Base-by-base conservation (phyloP, 139 green algal species). In the Pseudopediastrum boryanum region DNA sequence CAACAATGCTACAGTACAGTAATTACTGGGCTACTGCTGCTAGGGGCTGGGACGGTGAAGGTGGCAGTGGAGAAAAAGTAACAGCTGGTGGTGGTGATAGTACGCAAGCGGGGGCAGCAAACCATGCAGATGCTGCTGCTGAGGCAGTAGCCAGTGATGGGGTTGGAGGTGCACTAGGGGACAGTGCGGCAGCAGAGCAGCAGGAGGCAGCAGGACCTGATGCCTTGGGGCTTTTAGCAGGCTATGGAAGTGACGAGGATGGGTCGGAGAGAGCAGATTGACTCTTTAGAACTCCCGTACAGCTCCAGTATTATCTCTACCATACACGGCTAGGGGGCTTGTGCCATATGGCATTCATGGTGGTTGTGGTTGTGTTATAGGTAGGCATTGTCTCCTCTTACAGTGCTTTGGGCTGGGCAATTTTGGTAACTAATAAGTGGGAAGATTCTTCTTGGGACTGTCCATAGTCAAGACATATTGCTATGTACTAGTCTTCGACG, bases 201-300 rank as follows among this genome's bases (percentile, higher is more conserved):
- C 38, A 44, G 41, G 29, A 58, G 5, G 19, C 46, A 50, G 69
- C 48, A 19, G 50, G 9, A 5, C n/a, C 54, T 33, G 73, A n/a
- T 44, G 73, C 9, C 25, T 25, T 80, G 31, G 73, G 73, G 42
- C 21, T 80, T 42, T 33, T 81, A 33, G 74, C 62, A 27, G 74
- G 31, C 6, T 81, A 81, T 42, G 74, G 73, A 23, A 80, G 72
- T 41, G 72, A 41, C 59, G 63, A 36, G 39, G 76, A 69, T 25
- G n/a, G n/a, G n/a, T n/a, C n/a, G n/a, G n/a, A n/a, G n/a, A n/a
- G n/a, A n/a, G n/a, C n/a, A n/a, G n/a, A n/a, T n/a, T n/a, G n/a
- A n/a, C n/a, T n/a, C n/a, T n/a, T n/a, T n/a, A n/a, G n/a, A n/a
- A n/a, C n/a, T n/a, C n/a, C n/a, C n/a, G n/a, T n/a, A n/a, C n/a